phyloP scores from a whole-genome alignment of 78 protist genomes.

The Chrysochromulina parva region DNA sequence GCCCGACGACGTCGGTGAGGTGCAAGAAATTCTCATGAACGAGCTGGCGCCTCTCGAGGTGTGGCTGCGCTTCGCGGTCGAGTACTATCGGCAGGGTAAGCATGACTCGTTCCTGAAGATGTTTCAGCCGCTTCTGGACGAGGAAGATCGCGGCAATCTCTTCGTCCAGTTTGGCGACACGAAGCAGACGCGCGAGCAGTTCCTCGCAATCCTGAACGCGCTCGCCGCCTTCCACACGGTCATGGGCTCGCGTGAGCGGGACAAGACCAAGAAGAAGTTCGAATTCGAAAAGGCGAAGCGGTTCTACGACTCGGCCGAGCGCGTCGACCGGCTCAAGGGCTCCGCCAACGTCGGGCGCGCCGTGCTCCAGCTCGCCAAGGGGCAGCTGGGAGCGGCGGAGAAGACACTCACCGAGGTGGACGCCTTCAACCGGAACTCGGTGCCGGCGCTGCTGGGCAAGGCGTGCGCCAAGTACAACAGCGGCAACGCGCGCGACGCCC shows the following conservation, averaged over 20 bases:
- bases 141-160: too few relatives aligned
- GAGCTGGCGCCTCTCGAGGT: neutral
- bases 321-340: neutral
- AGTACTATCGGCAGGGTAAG: neutral
- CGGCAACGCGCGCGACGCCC: neutral
- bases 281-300: neutral
- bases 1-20: neutral
- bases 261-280: neutral
- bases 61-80: constrained; percentile 15
- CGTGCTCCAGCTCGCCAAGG: neutral
- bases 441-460: neutral
- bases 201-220: neutral
- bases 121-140: neutral
- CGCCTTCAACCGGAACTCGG: neutral
- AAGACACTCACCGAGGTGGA: neutral
- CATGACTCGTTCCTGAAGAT: neutral
- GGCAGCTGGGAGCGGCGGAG: neutral
- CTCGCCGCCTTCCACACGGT: neutral
- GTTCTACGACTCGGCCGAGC: neutral
- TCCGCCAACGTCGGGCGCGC: neutral
- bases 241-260: neutral
- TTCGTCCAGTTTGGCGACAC: neutral
- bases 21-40: neutral
- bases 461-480: neutral
- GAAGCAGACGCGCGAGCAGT: neutral